phyloP scores from a whole-genome alignment of 352 stramenopile species.

The Phytophthora sp. region DNA sequence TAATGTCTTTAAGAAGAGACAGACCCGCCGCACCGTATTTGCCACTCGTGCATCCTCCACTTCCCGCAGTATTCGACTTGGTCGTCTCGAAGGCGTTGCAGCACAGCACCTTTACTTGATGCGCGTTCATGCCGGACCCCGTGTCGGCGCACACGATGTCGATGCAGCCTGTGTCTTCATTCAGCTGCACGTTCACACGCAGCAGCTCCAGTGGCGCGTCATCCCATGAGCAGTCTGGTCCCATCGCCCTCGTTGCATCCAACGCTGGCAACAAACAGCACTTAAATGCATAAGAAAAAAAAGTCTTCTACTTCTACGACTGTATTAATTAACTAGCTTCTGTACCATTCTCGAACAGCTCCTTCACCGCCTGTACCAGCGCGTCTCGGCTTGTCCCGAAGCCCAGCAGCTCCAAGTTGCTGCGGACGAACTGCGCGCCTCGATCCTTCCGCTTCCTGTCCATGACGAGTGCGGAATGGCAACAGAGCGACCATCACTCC shows the following conservation, averaged over 20 bases:
- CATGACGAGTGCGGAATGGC: neutral
- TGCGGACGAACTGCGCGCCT: constrained; percentile 60
- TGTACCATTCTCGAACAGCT: constrained; percentile 85
- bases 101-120: constrained; percentile 71
- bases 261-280: constrained; percentile 40
- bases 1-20: too few species aligned
- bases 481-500: constrained; percentile 31
- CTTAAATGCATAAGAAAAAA: neutral
- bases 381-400: constrained; percentile 66
- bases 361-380: constrained; percentile 78
- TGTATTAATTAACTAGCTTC: neutral
- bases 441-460: constrained; percentile 31
- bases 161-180: constrained; percentile 33
- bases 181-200: constrained; percentile 48
- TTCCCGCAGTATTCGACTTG: constrained; percentile 24
- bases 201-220: constrained; percentile 43
- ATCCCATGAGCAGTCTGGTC: constrained; percentile 24
- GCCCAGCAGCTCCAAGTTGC: constrained; percentile 77
- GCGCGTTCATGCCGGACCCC: constrained; percentile 66
- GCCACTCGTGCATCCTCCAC: constrained; percentile 37
- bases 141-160: constrained; percentile 84
- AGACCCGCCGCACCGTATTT: constrained; percentile 80
- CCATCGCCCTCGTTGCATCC: constrained; percentile 55
- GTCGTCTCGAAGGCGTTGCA: constrained; percentile 78
- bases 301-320: neutral